Conservation (phyloP, 2,329 filamentous ascomycete species). For the Alternaria sp. region DNA sequence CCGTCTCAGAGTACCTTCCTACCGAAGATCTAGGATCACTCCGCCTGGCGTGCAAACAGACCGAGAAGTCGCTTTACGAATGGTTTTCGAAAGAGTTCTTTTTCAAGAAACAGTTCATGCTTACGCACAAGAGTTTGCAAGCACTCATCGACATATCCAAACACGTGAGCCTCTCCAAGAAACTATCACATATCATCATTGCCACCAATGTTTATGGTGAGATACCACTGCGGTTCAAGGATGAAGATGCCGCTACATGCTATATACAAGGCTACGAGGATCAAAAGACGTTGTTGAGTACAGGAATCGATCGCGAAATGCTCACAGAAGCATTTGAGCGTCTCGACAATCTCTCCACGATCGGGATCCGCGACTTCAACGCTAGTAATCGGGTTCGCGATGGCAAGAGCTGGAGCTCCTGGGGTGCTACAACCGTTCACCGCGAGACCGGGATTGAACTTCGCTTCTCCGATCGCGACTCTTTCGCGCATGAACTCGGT, state of each 20-base stretch:
- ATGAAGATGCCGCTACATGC: constrained; percentile 17
- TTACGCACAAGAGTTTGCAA: constrained; percentile 65
- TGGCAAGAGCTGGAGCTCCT: constrained; percentile 62
- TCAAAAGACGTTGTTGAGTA: constrained; percentile 43
- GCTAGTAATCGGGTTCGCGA: constrained; percentile 62
- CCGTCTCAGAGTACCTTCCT: constrained; percentile 62
- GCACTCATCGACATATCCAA: constrained; percentile 57
- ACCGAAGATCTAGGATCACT: constrained; percentile 65
- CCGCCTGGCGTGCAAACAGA: constrained; percentile 63
- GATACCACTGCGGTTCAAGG: constrained; percentile 22
- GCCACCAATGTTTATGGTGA: constrained; percentile 50
- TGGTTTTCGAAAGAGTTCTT: constrained; percentile 71
- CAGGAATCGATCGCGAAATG: constrained; percentile 62
- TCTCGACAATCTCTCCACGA: constrained; percentile 62
- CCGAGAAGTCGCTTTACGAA: constrained; percentile 64
- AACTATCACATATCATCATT: constrained; percentile 61
- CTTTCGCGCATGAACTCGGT: constrained; percentile 9
- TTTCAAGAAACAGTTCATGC: constrained; percentile 70
- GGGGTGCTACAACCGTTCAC: constrained; percentile 57
- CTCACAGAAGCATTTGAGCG: constrained; percentile 65
- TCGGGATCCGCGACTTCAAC: constrained; percentile 69
- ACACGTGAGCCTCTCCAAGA: constrained; percentile 48
- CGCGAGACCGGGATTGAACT: constrained; percentile 47
- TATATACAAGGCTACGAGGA: constrained; percentile 34
- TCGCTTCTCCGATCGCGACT: constrained; percentile 12